These are phyloP conservation scores for Henckelia pumila DNA, from an alignment of 257 asterid species.

Conservation along the genomic window DNA sequence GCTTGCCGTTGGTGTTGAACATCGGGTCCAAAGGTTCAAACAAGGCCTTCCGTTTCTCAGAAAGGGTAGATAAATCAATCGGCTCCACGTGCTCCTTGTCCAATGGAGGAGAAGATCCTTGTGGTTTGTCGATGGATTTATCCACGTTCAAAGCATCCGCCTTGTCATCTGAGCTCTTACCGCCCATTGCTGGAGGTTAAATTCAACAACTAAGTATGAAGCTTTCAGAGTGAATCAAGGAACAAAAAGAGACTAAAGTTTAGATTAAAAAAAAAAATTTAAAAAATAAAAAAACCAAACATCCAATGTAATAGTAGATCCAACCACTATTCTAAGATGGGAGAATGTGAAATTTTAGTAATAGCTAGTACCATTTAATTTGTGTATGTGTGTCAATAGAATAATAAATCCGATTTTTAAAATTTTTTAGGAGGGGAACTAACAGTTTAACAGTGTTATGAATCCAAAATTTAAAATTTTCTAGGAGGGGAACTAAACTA, in stretches of 20 bases:
- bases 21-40: slow-evolving; percentile 78
- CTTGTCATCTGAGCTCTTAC: slow-evolving; percentile 38
- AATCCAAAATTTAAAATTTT: too few relatives aligned
- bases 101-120: slow-evolving; percentile 32
- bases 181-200: slow-evolving; percentile 30
- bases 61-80: slow-evolving; percentile 41
- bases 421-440: too few relatives aligned
- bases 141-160: slow-evolving; percentile 8
- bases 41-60: slow-evolving; percentile 82
- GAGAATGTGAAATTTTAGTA: too few relatives aligned
- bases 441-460: too few relatives aligned
- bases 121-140: slow-evolving; percentile 32
- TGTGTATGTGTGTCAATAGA: too few relatives aligned
- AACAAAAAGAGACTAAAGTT: not conserved
- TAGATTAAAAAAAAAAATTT: too few relatives aligned
- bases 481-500: too few relatives aligned
- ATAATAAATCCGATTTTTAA: too few relatives aligned
- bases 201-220: slow-evolving; percentile 14
- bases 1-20: slow-evolving; percentile 39
- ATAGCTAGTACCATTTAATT: too few relatives aligned
- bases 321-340: too few relatives aligned
- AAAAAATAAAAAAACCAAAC: too few relatives aligned
- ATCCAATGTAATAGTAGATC: too few relatives aligned
- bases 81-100: slow-evolving; percentile 55
- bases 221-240: not conserved